phyloP scores from a whole-genome alignment of 352 stramenopile genomes.

The Pelagophyceae sp. region DNA sequence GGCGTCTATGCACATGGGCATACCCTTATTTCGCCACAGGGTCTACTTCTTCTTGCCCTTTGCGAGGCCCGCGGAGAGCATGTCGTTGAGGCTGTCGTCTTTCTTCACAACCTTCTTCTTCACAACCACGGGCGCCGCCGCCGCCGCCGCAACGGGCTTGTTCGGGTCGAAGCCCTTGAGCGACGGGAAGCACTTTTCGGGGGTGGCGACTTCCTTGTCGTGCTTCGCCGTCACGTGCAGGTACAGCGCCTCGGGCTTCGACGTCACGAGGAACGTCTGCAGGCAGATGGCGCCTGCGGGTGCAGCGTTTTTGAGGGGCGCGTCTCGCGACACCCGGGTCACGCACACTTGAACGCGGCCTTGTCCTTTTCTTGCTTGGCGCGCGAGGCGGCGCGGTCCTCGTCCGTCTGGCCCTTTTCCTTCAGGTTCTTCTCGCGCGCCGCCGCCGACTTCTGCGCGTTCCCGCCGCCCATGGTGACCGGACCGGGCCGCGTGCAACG shows the following conservation, averaged over 20 bases:
- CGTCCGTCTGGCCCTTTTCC: background rate
- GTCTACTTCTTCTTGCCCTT: no score
- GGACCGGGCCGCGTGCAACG: no score
- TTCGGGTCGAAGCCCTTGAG: constrained; percentile 8
- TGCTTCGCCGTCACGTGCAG: background rate
- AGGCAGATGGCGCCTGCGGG: background rate
- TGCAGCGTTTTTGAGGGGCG: background rate
- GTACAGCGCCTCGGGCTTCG: background rate
- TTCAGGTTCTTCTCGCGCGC: background rate
- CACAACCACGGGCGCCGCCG: no score
- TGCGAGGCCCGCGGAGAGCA: no score
- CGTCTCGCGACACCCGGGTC: no score
- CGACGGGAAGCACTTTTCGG: background rate
- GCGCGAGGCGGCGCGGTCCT: background rate
- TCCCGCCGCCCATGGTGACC: background rate
- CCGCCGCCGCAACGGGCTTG: background rate
- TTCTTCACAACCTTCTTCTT: background rate
- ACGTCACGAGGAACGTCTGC: background rate
- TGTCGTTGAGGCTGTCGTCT: no score
- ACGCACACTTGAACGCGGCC: background rate
- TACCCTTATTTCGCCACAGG: no score
- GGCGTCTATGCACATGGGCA: no score
- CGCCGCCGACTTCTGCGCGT: background rate
- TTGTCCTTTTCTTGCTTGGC: background rate
- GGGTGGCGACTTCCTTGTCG: background rate